Conservation (phyloP, 139 green algal species). For the Chara braunii region DNA sequence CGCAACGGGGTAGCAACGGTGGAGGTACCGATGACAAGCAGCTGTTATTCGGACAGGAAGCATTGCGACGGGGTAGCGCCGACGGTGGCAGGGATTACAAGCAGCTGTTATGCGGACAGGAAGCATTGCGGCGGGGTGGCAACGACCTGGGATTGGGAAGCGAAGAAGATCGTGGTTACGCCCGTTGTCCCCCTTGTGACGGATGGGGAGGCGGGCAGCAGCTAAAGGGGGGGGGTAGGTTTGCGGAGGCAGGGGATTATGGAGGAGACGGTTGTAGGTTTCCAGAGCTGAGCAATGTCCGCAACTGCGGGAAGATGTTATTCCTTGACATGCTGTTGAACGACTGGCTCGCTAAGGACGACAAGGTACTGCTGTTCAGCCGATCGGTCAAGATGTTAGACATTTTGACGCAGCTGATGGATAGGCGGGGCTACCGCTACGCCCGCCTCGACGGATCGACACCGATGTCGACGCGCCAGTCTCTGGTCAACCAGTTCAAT, state of each 20-base stretch:
- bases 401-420: slow-evolving; percentile 48
- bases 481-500: slow-evolving; percentile 75
- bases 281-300: slow-evolving; percentile 21
- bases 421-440: slow-evolving; percentile 30
- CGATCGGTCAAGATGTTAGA: slow-evolving; percentile 53
- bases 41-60: no score
- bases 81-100: no score
- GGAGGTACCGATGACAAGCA: no score
- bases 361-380: slow-evolving; percentile 64
- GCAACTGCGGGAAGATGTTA: slow-evolving; percentile 58
- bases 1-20: no score
- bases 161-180: no score
- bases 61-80: no score
- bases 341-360: background rate
- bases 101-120: no score
- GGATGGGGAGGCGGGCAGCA: no score
- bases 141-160: no score
- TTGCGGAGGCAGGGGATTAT: slow-evolving; percentile 42
- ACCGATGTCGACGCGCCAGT: slow-evolving; percentile 64
- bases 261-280: slow-evolving; percentile 33
- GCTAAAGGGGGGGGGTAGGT: no score
- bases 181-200: no score
- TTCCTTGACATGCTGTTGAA: slow-evolving; percentile 48
- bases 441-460: slow-evolving; percentile 5
- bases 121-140: no score